Evolutionary conservation across 805 yeast genomes (phyloP), one percentile per base, ranked within the genome.

Genomic region (Metschnikowia matae): DNA sequence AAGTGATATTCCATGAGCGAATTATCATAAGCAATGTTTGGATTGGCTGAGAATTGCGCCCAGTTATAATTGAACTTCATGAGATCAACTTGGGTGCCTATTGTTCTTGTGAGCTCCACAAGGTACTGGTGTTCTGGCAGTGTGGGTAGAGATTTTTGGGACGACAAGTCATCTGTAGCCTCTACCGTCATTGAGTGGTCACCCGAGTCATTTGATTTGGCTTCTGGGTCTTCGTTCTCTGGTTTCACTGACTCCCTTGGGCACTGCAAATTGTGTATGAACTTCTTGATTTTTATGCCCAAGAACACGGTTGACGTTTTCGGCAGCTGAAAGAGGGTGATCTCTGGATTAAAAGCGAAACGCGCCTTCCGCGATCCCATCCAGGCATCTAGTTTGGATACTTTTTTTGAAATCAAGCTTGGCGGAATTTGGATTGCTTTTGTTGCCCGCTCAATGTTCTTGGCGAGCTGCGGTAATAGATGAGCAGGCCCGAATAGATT

Each of bases 291-390:
- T 32, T 31, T 48, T 18, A 47, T 48, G 2, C 60, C 57, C 13
- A 62, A 35, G 33, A 62, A 62, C 8, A 58, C 21, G 31, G 43
- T 35, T 10, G 54, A 51, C 3, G 52, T 40, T 33, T 18, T 44
- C 7, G 48, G 39, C 44, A 48, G 51, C 41, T 46, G 48, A 26
- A 40, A 49, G 32, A 47, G 20, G 15, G 45, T 40, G 26, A 55
- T 18, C 7, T 29, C 18, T 10, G 42, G 43, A 2, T 49, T 46
- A 7, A 52, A 6, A 6, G 34, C 20, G 6, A 55, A 41, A 13
- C 45, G 40, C 3, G 53, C 6, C 32, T 3, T 4, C 18, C n/a
- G 20, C 10, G 8, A 10, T 14, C 45, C 45, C 31, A 33, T n/a
- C n/a, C 33, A 20, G 10, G 17, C 18, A 32, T 55, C 58, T 8